These are phyloP conservation scores for Secale cereale DNA, from an alignment of 176 grass and related monocot genomes.

Conservation along the genomic window DNA sequence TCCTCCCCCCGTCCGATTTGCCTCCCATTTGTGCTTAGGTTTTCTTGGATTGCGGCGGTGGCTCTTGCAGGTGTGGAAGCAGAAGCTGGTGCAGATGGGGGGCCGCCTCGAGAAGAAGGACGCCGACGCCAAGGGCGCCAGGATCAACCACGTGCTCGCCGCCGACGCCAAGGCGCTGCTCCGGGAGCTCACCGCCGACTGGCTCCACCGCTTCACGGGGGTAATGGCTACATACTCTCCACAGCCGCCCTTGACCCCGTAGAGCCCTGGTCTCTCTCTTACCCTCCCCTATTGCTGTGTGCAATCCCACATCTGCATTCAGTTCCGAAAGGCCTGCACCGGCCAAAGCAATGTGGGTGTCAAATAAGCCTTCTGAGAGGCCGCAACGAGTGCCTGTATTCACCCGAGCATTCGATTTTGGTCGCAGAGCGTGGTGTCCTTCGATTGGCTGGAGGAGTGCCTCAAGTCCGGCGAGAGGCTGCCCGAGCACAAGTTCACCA, in stretches of 20 bases:
- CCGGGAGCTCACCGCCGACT: conserved; percentile 43
- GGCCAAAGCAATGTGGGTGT: neutral
- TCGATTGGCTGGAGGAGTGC: conserved; percentile 77
- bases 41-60: neutral
- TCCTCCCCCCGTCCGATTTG: neutral
- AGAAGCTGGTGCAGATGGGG: conserved; percentile 84
- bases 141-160: conserved; percentile 68
- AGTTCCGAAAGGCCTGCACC: neutral
- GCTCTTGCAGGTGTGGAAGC: conserved; percentile 68
- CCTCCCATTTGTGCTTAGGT: neutral
- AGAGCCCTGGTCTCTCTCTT: neutral
- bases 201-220: conserved; percentile 59
- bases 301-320: neutral
- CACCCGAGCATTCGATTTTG: neutral
- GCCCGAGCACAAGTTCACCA: conserved; percentile 42
- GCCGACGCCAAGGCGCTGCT: conserved; percentile 53
- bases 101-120: conserved; percentile 43
- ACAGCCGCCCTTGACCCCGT: neutral
- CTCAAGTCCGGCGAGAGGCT: conserved; percentile 65
- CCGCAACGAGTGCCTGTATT: neutral
- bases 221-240: conserved; percentile 25
- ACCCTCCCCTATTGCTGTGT: neutral
- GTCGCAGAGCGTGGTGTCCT: conserved; percentile 51
- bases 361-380: neutral
- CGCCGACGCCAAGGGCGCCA: conserved; percentile 35